Evolutionary conservation across 805 yeast genomes (phyloP).

Genomic region (Sugiyamaella floridensis): DNA sequence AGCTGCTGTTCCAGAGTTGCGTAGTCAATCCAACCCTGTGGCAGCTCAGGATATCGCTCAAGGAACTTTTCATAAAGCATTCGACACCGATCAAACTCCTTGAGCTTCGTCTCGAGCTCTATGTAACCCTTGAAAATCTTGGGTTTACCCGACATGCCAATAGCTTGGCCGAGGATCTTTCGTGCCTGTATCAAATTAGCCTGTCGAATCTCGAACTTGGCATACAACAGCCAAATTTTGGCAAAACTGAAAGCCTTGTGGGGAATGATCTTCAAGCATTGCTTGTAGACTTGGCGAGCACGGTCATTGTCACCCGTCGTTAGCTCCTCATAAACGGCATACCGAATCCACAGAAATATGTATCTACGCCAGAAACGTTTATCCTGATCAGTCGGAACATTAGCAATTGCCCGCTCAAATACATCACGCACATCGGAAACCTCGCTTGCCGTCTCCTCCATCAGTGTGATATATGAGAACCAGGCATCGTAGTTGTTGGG

Average conservation of each 20-base stretch:
- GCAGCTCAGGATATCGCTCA: constrained; percentile 39
- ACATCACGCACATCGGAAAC: constrained; percentile 27
- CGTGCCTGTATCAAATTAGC: constrained; percentile 47
- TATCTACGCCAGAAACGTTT: constrained; percentile 60
- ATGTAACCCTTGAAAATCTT: constrained; percentile 61
- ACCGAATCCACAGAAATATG: constrained; percentile 62
- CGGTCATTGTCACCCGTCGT: constrained; percentile 35
- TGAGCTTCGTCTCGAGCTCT: constrained; percentile 54
- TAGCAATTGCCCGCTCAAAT: constrained; percentile 41
- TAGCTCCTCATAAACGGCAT: constrained; percentile 57
- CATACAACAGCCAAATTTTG: constrained; percentile 64
- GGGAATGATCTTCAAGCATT: constrained; percentile 46
- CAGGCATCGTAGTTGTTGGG: constrained; percentile 68
- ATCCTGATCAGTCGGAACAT: constrained; percentile 29
- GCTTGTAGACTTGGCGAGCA: constrained; percentile 47
- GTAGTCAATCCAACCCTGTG: constrained; percentile 53
- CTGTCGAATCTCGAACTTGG: constrained; percentile 69
- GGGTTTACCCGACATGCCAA: constrained; percentile 53
- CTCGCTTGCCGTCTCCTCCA: constrained; percentile 35
- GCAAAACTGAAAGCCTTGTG: constrained; percentile 58
- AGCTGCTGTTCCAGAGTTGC: constrained; percentile 60
- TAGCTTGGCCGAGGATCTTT: constrained; percentile 59
- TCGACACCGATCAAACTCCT: constrained; percentile 77
- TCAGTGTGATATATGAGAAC: constrained; percentile 65
- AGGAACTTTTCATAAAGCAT: constrained; percentile 61